These are phyloP conservation scores for Babesia sp. DNA, from an alignment of 169 alveolate genomes.

Conservation along the genomic window DNA sequence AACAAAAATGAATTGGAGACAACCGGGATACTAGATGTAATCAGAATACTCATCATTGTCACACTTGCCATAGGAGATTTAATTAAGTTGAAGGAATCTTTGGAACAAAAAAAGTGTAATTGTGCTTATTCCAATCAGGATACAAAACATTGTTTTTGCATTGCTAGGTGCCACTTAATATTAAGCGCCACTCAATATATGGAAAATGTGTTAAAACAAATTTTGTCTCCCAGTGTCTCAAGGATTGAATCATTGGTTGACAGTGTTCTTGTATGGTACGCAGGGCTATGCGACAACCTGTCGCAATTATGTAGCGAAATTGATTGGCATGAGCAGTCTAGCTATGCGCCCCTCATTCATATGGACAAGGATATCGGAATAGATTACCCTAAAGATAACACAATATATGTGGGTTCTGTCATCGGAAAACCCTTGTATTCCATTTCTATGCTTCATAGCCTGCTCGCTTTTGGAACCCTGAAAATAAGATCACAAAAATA, in stretches of 20 bases:
- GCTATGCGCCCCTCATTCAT: background rate
- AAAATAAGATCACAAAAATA: no score
- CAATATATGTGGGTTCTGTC: no score
- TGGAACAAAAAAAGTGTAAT: background rate
- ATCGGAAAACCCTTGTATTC: no score
- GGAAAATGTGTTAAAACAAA: background rate
- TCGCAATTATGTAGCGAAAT: conserved; percentile 9
- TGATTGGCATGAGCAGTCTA: background rate
- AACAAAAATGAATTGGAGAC: background rate
- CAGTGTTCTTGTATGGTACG: conserved; percentile 15
- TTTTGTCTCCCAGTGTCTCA: background rate
- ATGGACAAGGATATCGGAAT: background rate
- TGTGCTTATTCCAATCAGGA: background rate
- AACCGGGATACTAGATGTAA: background rate
- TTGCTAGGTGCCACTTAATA: background rate
- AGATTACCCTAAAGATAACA: background rate
- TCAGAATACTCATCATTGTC: background rate
- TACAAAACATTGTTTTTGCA: background rate
- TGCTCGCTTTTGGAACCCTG: no score
- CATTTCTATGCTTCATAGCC: no score
- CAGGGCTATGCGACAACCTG: conserved; percentile 1
- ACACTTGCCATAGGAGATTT: background rate
- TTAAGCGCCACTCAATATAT: conserved; percentile 2
- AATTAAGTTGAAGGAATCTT: background rate
- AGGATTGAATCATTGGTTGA: background rate